Evolutionary conservation across 768 basidiomycete species (phyloP).

Genomic region (Boletus rubropictus): DNA sequence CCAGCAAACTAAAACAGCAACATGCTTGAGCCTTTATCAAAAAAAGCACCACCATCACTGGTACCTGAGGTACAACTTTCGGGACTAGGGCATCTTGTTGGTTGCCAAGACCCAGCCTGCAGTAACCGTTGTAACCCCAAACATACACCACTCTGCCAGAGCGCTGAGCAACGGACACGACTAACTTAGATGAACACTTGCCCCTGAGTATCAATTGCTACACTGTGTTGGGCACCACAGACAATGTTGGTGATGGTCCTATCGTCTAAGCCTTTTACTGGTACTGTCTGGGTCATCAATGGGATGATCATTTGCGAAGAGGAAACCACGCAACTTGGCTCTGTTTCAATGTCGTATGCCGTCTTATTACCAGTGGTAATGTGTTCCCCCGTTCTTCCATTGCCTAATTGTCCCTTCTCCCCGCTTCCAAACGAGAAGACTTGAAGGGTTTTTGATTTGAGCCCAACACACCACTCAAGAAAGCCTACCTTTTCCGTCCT

Average conservation of each 20-base stretch:
- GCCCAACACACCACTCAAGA: background rate
- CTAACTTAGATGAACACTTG: conserved; percentile 22
- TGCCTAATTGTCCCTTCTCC: conserved; percentile 90
- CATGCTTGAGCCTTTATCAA: background rate
- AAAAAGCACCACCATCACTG: conserved; percentile 1
- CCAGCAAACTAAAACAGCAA: conserved; percentile 59
- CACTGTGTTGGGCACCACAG: conserved; percentile 81
- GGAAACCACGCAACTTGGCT: conserved; percentile 48
- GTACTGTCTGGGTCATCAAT: conserved; percentile 40
- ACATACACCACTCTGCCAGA: conserved; percentile 61
- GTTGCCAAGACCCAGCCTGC: conserved; percentile 81
- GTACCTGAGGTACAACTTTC: conserved; percentile 74
- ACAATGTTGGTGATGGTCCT: conserved; percentile 78
- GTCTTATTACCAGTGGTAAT: conserved; percentile 83
- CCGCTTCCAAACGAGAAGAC: conserved; percentile 89
- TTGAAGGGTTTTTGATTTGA: conserved; percentile 23
- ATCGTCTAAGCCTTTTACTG: conserved; percentile 68
- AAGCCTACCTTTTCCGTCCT: conserved; percentile 66
- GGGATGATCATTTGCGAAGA: background rate
- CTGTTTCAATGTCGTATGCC: conserved; percentile 69
- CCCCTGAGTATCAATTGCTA: conserved; percentile 79
- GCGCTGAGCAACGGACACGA: conserved; percentile 7
- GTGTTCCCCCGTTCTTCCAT: conserved; percentile 89
- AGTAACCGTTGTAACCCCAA: conserved; percentile 90
- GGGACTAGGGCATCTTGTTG: conserved; percentile 79